Evolutionary conservation across 2,329 filamentous ascomycete genomes (phyloP).

Genomic region (Arthrinium phaeospermum): DNA sequence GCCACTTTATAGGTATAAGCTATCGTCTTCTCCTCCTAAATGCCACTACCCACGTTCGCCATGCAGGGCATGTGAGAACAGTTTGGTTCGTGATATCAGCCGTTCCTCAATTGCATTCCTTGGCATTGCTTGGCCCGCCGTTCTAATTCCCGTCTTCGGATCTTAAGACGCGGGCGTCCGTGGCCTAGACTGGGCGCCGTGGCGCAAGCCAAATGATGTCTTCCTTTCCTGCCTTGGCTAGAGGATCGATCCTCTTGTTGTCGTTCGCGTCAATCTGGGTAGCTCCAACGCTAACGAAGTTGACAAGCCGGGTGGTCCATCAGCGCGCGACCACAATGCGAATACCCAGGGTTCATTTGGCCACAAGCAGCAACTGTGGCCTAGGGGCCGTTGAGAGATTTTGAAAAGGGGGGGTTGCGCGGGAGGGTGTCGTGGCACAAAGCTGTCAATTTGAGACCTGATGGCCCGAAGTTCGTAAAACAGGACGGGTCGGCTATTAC

Average conservation of each 20-base stretch:
- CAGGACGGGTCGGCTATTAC: neutral
- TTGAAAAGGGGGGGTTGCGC: neutral
- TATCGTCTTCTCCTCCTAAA: neutral
- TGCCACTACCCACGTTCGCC: neutral
- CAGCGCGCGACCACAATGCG: neutral
- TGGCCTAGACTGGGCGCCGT: neutral
- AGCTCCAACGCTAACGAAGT: constrained; percentile 3
- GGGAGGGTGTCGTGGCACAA: neutral
- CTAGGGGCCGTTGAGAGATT: neutral
- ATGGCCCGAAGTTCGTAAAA: neutral
- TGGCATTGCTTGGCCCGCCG: constrained; percentile 2
- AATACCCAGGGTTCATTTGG: neutral
- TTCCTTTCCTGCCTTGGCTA: neutral
- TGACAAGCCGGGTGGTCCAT: neutral
- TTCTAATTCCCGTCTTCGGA: neutral
- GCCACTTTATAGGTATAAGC: neutral
- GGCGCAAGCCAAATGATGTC: neutral
- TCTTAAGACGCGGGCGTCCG: neutral
- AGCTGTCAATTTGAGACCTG: constrained; percentile 2
- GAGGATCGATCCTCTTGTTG: neutral
- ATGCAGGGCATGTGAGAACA: neutral
- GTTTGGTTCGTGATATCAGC: neutral
- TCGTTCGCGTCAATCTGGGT: neutral
- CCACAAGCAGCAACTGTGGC: neutral
- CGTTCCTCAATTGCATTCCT: neutral